Conservation (phyloP, 1,139 yeast genomes). For the Candida smagusa region DNA sequence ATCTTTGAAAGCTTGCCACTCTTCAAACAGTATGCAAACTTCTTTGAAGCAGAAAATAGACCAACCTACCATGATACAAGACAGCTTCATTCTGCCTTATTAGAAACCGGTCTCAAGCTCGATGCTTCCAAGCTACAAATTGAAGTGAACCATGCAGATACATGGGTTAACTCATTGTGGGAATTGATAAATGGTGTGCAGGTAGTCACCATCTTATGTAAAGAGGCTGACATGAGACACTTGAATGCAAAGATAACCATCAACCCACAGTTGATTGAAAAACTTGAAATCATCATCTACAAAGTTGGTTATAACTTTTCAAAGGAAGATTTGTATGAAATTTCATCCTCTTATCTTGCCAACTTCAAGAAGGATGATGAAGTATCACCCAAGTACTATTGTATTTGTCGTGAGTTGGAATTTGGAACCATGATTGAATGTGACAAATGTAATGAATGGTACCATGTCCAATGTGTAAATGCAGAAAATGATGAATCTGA, state of each 20-base stretch:
- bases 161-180: slow-evolving; percentile 37
- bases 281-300: slow-evolving; percentile 27
- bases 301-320: slow-evolving; percentile 39
- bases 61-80: slow-evolving; percentile 22
- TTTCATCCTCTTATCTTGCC: slow-evolving; percentile 25
- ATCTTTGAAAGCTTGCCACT: slow-evolving; percentile 23
- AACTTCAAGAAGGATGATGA: slow-evolving; percentile 11
- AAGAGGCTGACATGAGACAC: slow-evolving; percentile 9
- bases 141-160: slow-evolving; percentile 27
- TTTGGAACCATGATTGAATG: slow-evolving; percentile 78
- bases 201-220: slow-evolving; percentile 14
- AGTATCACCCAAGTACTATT: slow-evolving; percentile 39
- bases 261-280: slow-evolving; percentile 20
- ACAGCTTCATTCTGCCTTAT: slow-evolving; percentile 21
- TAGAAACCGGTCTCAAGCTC: slow-evolving; percentile 27
- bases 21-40: slow-evolving; percentile 19
- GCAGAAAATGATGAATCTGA: slow-evolving; percentile 25
- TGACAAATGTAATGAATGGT: slow-evolving; percentile 79
- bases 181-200: slow-evolving; percentile 32
- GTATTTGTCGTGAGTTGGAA: slow-evolving; percentile 69
- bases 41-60: slow-evolving; percentile 7
- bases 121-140: slow-evolving; percentile 18
- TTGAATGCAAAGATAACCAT: slow-evolving; percentile 18
- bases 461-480: slow-evolving; percentile 66
- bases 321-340: slow-evolving; percentile 34